These are phyloP conservation scores for Agaricus subrufescens DNA, from an alignment of 768 basidiomycete genomes.

Conservation along the genomic window DNA sequence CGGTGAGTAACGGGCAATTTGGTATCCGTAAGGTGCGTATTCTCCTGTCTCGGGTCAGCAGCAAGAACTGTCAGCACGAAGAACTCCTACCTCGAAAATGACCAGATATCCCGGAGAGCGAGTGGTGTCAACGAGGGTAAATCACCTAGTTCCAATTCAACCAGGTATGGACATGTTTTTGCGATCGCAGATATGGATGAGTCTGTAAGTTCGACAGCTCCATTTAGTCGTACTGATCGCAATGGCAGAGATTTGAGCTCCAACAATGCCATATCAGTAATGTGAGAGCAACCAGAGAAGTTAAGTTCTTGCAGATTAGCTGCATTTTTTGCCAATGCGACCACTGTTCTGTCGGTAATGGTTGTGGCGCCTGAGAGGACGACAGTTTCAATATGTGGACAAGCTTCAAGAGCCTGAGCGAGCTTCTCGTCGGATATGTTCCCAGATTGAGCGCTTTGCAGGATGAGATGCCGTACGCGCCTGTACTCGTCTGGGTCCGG, in stretches of 20 bases:
- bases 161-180: slow-evolving; percentile 67
- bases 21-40: slow-evolving; percentile 73
- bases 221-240: slow-evolving; percentile 71
- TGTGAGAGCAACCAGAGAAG: slow-evolving; percentile 64
- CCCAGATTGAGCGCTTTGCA: slow-evolving; percentile 33
- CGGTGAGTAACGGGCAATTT: slow-evolving; percentile 72
- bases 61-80: slow-evolving; percentile 15
- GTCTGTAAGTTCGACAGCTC: slow-evolving; percentile 58
- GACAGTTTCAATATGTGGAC: slow-evolving; percentile 64
- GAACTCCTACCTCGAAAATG: slow-evolving; percentile 49
- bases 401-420: slow-evolving; percentile 46
- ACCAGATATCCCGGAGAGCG: slow-evolving; percentile 78
- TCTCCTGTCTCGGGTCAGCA: slow-evolving; percentile 36
- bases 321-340: slow-evolving; percentile 57
- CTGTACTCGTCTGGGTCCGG: slow-evolving; percentile 56
- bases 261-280: slow-evolving; percentile 76
- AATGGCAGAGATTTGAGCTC: slow-evolving; percentile 68
- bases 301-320: slow-evolving; percentile 70
- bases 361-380: slow-evolving; percentile 65
- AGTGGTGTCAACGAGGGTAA: slow-evolving; percentile 64
- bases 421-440: slow-evolving; percentile 57
- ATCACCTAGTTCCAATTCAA: slow-evolving; percentile 76
- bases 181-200: slow-evolving; percentile 64
- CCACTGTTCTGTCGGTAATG: slow-evolving; percentile 65
- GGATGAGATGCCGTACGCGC: slow-evolving; percentile 54